Evolutionary conservation across 371 early-diverging fungal species (phyloP).

Genomic region (Furculomyces boomerangus): DNA sequence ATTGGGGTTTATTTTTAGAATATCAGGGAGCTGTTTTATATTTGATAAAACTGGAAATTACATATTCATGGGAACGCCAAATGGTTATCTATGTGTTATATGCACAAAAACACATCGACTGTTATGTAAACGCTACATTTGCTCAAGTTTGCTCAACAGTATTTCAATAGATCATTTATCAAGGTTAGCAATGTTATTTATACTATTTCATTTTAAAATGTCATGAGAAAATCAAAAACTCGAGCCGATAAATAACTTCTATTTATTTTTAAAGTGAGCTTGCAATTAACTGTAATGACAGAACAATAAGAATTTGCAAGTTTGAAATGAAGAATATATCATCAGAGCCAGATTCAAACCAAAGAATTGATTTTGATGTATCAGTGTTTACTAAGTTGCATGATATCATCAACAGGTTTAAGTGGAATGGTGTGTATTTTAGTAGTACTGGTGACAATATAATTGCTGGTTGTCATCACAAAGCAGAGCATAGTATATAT

Average conservation of each 20-base stretch:
- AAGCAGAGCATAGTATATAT: constrained; percentile 75
- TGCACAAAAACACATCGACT: constrained; percentile 5
- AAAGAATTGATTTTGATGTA: constrained; percentile 9
- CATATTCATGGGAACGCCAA: constrained; percentile 21
- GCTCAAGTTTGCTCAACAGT: constrained; percentile 12
- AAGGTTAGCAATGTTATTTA: neutral
- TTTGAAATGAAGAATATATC: constrained; percentile 23
- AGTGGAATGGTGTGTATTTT: constrained; percentile 71
- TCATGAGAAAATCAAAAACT: neutral
- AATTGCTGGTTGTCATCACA: constrained; percentile 59
- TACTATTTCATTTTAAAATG: neutral
- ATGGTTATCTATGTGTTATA: constrained; percentile 15
- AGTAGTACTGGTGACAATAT: constrained; percentile 74
- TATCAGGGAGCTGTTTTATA: constrained; percentile 19
- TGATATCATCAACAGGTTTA: constrained; percentile 69
- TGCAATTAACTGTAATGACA: constrained; percentile 21
- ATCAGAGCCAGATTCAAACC: constrained; percentile 1
- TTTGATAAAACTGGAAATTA: constrained; percentile 20
- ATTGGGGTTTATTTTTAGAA: neutral
- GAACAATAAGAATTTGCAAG: constrained; percentile 13
- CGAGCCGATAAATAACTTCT: neutral
- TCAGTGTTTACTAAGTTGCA: constrained; percentile 50
- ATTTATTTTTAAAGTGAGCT: constrained; percentile 5
- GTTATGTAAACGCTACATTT: constrained; percentile 8
- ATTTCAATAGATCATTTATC: neutral